Base-by-base conservation (phyloP, 768 basidiomycete species). In the Rhodosporidiobolus odoratus region DNA sequence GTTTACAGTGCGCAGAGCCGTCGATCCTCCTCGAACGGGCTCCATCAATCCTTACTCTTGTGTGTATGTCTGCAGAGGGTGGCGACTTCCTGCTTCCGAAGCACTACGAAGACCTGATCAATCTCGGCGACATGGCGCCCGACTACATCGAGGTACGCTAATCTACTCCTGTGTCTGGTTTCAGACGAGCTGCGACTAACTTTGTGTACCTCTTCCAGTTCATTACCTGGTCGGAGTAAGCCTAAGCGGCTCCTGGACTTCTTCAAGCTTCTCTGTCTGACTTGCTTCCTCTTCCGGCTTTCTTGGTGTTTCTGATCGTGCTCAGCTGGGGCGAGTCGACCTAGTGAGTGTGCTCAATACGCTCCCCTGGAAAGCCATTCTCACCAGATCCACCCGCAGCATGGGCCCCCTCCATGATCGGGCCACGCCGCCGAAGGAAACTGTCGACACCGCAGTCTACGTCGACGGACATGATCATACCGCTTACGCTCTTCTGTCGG, bases 251-350 rank as follows among this genome's bases (percentile, higher is more conserved):
- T 32, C 38, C 7, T 7, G 17, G 23, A 9, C 37, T 7, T 27
- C 23, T 40, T 12, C 43, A n/a, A n/a, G n/a, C n/a, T 9, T 60
- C 45, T 17, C 10, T 17, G 27, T 3, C 43, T 34, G 19, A 13
- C 16, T 35, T 23, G 12, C 19, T n/a, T n/a, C 27, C 15, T 8
- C 25, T 50, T 50, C 48, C 12, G 48, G 12, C 25, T 45, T 15
- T 47, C 45, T 19, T 47, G n/a, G 0, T 30, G 17, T 45, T 38
- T 58, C 58, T 48, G 60, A 71, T 10, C 9, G 15, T 9, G 12
- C 12, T 15, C 48, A 25, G 12, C 37, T 71, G 45, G 62, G 71
- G 71, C n/a, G 67, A 72, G 34, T 56, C 53, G 10, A 67, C 66
- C 10, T 72, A 72, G n/a, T n/a, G n/a, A n/a, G n/a, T n/a, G n/a